Percentiles rank a stretch among this genome's conserved stretches.
phyloP scores from a whole-genome alignment of 768 basidiomycete genomes.

The Phylloporus sp. region DNA sequence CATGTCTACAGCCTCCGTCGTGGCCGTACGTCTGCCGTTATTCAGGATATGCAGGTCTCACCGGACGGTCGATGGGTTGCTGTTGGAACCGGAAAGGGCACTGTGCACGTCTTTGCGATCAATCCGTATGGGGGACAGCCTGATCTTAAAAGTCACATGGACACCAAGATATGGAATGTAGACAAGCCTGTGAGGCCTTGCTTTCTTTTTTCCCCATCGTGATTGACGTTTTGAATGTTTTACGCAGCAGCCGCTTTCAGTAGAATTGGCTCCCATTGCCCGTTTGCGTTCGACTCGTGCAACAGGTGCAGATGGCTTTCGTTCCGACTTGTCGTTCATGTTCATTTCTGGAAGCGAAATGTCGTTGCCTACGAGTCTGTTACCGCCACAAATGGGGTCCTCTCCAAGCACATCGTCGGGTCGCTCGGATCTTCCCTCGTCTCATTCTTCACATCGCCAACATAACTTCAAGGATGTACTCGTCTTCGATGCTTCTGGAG shows the following conservation, averaged over 20 bases:
- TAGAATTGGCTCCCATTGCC: conserved; percentile 53
- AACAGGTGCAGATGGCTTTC: conserved; percentile 25
- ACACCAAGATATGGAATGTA: conserved; percentile 54
- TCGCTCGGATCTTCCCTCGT: conserved; percentile 26
- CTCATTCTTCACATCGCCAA: conserved; percentile 31
- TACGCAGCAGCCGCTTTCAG: conserved; percentile 47
- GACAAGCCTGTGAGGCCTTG: conserved; percentile 40
- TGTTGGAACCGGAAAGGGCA: conserved; percentile 59
- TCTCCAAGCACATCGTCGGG: conserved; percentile 27
- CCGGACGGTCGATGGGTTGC: conserved; percentile 66
- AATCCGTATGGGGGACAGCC: conserved; percentile 74
- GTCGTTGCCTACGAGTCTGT: conserved; percentile 38
- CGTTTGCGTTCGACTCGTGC: conserved; percentile 43
- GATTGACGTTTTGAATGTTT: not conserved
- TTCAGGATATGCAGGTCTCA: conserved; percentile 45
- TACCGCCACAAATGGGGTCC: conserved; percentile 25
- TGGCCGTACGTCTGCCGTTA: conserved; percentile 65
- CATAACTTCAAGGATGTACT: conserved; percentile 63
- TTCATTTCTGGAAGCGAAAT: conserved; percentile 42
- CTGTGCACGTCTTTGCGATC: conserved; percentile 68
- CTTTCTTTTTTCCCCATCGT: not conserved
- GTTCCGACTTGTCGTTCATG: conserved; percentile 50
- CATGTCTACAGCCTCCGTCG: conserved; percentile 67
- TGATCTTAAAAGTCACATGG: conserved; percentile 58
- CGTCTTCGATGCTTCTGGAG: conserved; percentile 60